Base-by-base conservation (phyloP, 2,329 filamentous ascomycete species). In the Colletotrichum spaethianum region DNA sequence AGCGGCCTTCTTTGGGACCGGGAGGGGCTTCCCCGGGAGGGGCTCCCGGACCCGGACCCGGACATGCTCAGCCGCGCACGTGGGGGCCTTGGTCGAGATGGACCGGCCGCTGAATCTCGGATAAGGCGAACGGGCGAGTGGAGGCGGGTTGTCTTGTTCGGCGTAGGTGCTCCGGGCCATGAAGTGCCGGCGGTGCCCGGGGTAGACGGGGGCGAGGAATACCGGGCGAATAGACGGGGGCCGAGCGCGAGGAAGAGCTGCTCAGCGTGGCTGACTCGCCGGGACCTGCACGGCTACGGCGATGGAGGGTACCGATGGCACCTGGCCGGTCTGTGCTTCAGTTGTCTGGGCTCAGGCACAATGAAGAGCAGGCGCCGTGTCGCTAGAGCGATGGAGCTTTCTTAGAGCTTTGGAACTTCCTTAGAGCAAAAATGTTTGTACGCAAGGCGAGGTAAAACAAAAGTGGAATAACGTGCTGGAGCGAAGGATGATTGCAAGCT, bases 1-100 rank as follows among this genome's bases (percentile, higher is more conserved):
- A 83, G 78, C 48, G 83, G 82, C 75, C 75, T 74, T 68, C 74
- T 79, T 75, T 75, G 79, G 76, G 76, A 75, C 75, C 75, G 79
- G 70, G 70, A 73, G 60, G 70, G 65, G 50, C 68, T 62, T 48
- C 68, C 68, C 50, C 68, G 68, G 26, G 68, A 71, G 63, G 69
- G 65, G 65, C 70, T 72, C 70, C 70, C 70, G 48, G 75, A 77
- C 64, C 74, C 75, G 73, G 76, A 77, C 64, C 74, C 75, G 71
- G 76, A 77, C 76, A 78, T 78, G 70, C 75, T 78, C 68, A 52
- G 68, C 66, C 75, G n/a, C 53, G 63, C 18, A 53, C 62, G 57
- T 23, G 36, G 36, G 26, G 23, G 40, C 8, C 48, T 42, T 23
- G 26, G 56, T 33, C 40, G 31, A 36, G 42, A 14, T n/a, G 38